Percentiles rank a stretch among this genome's conserved stretches.
These are phyloP conservation scores for Sindora glabra DNA, from an alignment of 306 rosid species.

Conservation along the genomic window DNA sequence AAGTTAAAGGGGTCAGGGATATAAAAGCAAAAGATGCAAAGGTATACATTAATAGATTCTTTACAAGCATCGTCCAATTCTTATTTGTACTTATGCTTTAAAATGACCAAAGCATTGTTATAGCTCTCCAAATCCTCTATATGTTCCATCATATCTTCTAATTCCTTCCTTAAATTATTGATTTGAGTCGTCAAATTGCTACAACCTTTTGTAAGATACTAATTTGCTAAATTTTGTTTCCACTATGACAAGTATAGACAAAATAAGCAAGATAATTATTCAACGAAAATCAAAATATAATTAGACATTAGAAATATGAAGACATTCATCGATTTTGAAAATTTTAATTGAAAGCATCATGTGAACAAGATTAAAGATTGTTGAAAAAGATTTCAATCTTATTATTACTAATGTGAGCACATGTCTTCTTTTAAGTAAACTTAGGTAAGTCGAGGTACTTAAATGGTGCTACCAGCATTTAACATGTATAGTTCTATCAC, in stretches of 20 bases:
- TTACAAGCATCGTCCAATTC: slow-evolving; percentile 23
- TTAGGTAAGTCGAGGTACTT: neutral
- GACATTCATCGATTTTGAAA: neutral
- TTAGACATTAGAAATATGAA: neutral
- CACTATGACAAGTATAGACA: slow-evolving; percentile 7
- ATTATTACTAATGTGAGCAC: neutral
- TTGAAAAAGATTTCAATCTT: neutral
- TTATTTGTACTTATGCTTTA: slow-evolving; percentile 11
- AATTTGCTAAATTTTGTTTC: neutral
- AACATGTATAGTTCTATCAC: neutral
- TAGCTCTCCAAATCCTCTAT: slow-evolving; percentile 8
- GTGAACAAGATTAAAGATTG: neutral
- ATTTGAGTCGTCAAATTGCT: slow-evolving; percentile 8
- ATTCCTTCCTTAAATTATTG: slow-evolving; percentile 1
- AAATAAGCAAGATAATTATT: neutral
- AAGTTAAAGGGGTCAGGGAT: neutral
- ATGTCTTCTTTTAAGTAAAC: neutral
- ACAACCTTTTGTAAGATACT: neutral
- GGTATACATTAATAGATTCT: slow-evolving; percentile 19
- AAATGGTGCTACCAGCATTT: neutral
- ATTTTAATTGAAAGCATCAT: no score
- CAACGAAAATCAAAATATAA: neutral
- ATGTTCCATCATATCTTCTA: slow-evolving; percentile 17
- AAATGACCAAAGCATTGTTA: slow-evolving; percentile 1
- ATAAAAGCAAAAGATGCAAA: neutral